Evolutionary conservation across 805 yeast species (phyloP).

Genomic region (Brettanomyces sp.): DNA sequence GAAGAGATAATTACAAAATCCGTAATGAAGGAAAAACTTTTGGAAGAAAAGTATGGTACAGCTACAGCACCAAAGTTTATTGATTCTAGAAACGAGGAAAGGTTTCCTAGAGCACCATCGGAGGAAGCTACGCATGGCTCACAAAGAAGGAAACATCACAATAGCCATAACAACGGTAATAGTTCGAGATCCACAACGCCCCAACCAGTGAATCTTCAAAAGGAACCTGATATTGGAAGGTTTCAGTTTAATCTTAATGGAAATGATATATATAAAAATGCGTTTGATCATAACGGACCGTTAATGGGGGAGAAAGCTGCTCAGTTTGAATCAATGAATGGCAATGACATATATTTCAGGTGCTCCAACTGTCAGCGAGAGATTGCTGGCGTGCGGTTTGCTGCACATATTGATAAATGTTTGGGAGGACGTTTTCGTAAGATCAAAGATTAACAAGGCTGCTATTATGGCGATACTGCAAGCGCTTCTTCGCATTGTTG

Average conservation of each 20-base stretch:
- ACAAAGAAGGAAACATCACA: not conserved
- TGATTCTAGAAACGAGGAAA: constrained; percentile 7
- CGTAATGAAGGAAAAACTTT: constrained; percentile 22
- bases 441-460: not conserved
- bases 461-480: not conserved
- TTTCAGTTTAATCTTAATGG: constrained; percentile 19
- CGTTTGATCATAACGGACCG: constrained; percentile 5
- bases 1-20: constrained; percentile 23
- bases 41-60: constrained; percentile 23
- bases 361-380: constrained; percentile 80
- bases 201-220: constrained; percentile 10
- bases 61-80: constrained; percentile 16
- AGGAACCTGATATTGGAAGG: constrained; percentile 22
- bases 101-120: not conserved
- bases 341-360: constrained; percentile 43
- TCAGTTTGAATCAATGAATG: constrained; percentile 8
- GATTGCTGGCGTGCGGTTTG: constrained; percentile 86
- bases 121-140: not conserved
- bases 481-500: too few relatives aligned
- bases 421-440: constrained; percentile 59
- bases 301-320: constrained; percentile 7
- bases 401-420: constrained; percentile 88
- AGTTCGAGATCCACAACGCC: constrained; percentile 14
- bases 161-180: not conserved
- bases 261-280: constrained; percentile 22